phyloP scores from a whole-genome alignment of 2,329 filamentous ascomycete genomes.

The Akanthomyces muscarius region DNA sequence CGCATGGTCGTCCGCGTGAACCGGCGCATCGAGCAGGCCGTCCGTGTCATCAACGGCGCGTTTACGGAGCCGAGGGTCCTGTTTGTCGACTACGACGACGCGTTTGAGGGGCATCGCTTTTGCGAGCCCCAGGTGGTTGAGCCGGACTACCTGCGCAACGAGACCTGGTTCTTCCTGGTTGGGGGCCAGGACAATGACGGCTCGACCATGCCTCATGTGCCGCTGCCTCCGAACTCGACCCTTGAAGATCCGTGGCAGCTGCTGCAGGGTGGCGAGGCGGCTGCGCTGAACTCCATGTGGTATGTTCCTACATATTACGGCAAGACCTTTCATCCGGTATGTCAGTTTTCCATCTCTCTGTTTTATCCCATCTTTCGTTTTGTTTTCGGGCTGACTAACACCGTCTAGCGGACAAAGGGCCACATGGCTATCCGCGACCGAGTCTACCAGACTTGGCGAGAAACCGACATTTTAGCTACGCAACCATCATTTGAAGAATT shows the following conservation, averaged over 20 bases:
- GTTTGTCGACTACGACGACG: slow-evolving; percentile 43
- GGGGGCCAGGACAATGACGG: slow-evolving; percentile 39
- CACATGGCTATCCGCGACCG: slow-evolving; percentile 33
- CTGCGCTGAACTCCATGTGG: slow-evolving; percentile 38
- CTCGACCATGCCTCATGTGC: slow-evolving; percentile 17
- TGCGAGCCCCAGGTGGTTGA: slow-evolving; percentile 38
- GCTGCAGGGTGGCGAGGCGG: slow-evolving; percentile 29
- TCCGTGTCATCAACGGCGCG: slow-evolving; percentile 34
- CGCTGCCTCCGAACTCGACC: slow-evolving; percentile 28
- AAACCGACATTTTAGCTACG: slow-evolving; percentile 12
- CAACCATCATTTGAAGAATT: slow-evolving; percentile 4
- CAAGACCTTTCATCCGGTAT: slow-evolving; percentile 43
- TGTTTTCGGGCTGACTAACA: not conserved
- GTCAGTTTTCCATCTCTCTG: slow-evolving; percentile 2
- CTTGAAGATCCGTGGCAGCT: slow-evolving; percentile 35
- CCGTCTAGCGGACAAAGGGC: slow-evolving; percentile 32
- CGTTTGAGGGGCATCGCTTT: slow-evolving; percentile 44
- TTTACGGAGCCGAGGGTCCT: slow-evolving; percentile 36
- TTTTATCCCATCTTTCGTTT: not conserved
- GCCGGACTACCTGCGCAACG: slow-evolving; percentile 40
- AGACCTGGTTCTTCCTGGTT: slow-evolving; percentile 48
- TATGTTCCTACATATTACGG: slow-evolving; percentile 45
- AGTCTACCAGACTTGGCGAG: slow-evolving; percentile 24
- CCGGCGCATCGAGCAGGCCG: slow-evolving; percentile 33
- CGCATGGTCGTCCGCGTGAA: slow-evolving; percentile 41